Base-by-base conservation (phyloP, 192 early-diverging fungal species). In the Pilaira anomala region DNA sequence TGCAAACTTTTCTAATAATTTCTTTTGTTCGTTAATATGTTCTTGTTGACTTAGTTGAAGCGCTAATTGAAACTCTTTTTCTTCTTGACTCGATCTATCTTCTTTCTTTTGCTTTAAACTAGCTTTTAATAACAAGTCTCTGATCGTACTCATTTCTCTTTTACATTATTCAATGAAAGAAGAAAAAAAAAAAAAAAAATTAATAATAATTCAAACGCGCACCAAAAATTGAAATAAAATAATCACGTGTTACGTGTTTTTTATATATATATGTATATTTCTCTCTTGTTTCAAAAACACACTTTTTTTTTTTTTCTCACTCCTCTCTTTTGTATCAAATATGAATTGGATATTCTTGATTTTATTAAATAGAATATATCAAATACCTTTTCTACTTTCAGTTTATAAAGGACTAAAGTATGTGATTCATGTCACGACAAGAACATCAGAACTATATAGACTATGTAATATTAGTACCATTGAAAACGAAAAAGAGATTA, bases 371-470 rank as follows among this genome's bases (percentile, higher is more conserved):
- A 78, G 70, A 62, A 75, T 83, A 25, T 80, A 83, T 44, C 75
- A 82, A 50, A 74, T 71, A 30, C 60, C 78, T 14, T 33, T 76
- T 18, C 64, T 87, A 16, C 64, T 83, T 18, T 71, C 72, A 48
- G 18, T 83, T 29, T 88, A 82, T 60, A 82, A 83, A 54, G 18
- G 74, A 29, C 72, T 75, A 72, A 90, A 90, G 62, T 65, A 64
- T 53, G 28, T 84, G 30, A 64, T 74, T 48, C 75, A 83, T 7
- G 55, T 74, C 16, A 22, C 83, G n/a, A 82, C 81, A 45, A 67
- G 74, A 28, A 85, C 85, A n/a, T 75, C 88, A 0, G 87, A 87
- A 48, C 67, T 90, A 60, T 88, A 77, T 1, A 67, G 80, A 8
- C 68, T 84, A 33, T 84, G 83, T 16, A 48, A 57, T 26, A 25